phyloP scores from a whole-genome alignment of 2,329 filamentous ascomycete species.

The Aspergillus sp. region DNA sequence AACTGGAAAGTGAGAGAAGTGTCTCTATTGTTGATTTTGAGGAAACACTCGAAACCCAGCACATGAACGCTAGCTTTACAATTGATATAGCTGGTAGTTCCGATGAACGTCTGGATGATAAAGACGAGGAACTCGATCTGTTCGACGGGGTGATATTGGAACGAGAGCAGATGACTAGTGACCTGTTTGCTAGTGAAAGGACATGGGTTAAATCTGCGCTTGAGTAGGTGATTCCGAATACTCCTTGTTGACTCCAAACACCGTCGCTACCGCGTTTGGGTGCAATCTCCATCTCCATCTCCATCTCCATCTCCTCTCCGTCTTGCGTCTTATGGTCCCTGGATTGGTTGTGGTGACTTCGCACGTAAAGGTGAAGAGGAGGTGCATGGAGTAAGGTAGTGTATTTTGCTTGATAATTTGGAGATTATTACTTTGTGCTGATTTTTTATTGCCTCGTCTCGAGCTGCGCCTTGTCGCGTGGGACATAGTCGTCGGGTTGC shows the following conservation, averaged over 20 bases:
- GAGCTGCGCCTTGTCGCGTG: neutral
- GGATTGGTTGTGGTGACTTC: neutral
- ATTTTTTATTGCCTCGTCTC: neutral
- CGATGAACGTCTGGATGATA: neutral
- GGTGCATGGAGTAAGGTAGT: neutral
- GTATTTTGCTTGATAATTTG: neutral
- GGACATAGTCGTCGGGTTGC: neutral
- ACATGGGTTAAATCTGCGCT: neutral
- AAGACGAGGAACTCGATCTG: neutral
- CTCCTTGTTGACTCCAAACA: neutral
- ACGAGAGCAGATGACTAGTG: neutral
- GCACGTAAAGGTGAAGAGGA: neutral
- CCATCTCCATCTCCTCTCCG: too few relatives aligned
- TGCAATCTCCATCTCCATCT: too few relatives aligned
- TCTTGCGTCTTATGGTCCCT: too few relatives aligned
- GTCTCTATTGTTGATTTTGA: neutral
- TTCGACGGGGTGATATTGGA: neutral
- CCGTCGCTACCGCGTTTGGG: neutral
- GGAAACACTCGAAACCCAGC: neutral
- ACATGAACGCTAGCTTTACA: neutral
- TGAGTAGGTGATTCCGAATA: neutral
- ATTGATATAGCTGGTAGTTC: neutral
- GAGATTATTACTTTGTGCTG: neutral
- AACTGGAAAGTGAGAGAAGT: too few relatives aligned
- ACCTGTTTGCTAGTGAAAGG: conserved; percentile 3